phyloP scores from a whole-genome alignment of 2,329 filamentous ascomycete genomes.

The Ceratocystis variospora region DNA sequence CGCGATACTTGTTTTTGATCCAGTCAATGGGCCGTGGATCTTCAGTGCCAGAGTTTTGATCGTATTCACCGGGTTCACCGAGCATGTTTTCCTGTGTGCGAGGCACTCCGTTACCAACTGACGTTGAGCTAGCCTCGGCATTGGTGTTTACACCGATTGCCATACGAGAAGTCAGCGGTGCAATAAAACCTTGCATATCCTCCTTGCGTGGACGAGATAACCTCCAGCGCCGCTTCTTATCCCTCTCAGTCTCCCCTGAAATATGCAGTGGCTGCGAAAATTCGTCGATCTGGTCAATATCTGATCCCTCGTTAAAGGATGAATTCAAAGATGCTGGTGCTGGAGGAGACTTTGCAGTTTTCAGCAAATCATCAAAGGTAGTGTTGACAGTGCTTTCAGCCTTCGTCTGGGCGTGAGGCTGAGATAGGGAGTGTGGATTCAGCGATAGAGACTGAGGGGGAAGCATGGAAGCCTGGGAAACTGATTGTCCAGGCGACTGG shows the following conservation, averaged over 20 bases:
- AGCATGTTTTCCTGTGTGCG: conserved; percentile 37
- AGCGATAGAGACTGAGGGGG: not conserved
- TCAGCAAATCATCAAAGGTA: conserved; percentile 34
- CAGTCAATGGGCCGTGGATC: conserved; percentile 40
- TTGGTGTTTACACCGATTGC: conserved; percentile 47
- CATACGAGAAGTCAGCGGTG: conserved; percentile 23
- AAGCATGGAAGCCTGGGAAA: not conserved
- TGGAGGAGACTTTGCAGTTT: conserved; percentile 57
- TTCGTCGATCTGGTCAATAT: conserved; percentile 61
- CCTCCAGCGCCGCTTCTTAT: conserved; percentile 59
- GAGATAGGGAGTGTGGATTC: not conserved
- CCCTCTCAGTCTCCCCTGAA: conserved; percentile 34
- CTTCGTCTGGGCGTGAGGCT: not conserved
- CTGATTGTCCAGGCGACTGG: not conserved
- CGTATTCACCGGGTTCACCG: conserved; percentile 36
- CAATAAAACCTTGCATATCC: conserved; percentile 32
- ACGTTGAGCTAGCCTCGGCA: conserved; percentile 53
- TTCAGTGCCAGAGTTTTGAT: conserved; percentile 5
- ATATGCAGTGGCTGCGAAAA: conserved; percentile 14
- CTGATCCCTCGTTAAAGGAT: conserved; percentile 66
- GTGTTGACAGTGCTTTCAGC: not conserved
- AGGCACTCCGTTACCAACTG: conserved; percentile 48
- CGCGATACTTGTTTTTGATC: conserved; percentile 47
- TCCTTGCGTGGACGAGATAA: conserved; percentile 51
- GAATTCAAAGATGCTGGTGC: conserved; percentile 64